Base-by-base conservation (phyloP, 2,329 filamentous ascomycete species). In the Fusarium nisikadoi region DNA sequence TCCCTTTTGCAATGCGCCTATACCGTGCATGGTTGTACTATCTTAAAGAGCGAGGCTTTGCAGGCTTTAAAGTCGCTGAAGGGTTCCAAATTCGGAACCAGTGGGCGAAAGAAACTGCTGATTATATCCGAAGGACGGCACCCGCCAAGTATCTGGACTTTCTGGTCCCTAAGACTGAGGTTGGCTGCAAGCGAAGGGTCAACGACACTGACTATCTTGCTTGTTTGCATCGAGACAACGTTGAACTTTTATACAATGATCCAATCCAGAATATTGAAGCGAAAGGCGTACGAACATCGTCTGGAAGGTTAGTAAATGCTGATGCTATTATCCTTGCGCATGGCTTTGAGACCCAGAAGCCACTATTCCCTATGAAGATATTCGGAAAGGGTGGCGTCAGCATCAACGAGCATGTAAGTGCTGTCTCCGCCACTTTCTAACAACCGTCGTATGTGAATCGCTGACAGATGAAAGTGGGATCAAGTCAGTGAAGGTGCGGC, bases 321-420 rank as follows among this genome's bases (percentile, higher is more conserved):
- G 76, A 79, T 63, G 78, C 73, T 7, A 84, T 88, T 59, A 76
- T 88, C 13, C 79, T 86, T 5, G 86, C 86, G 0, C 86, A 82
- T 35, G 85, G 86, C 0, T 88, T 87, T 50, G 80, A 84, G 47
- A 86, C 86, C 3, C 82, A 84, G 55, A 83, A 83, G 54, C 81
- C 85, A 61, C 72, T 87, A 8, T 83, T 80, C 38, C 85, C 84
- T 0, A 82, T 88, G 78, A 79, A 86, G 38, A 86, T 87, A 39
- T 68, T 75, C 6, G 86, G 85, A 3, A 75, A 82, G 29, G 75
- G 81, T 16, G 84, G 84, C 6, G 64, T 83, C 53, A 78, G 75
- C 50, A 63, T 84, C 36, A 78, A 81, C 19, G 75, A 83, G 25
- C 80, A 84, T 63, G 86, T 83, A 80, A 73, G 84, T 39, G 65